Evolutionary conservation across 805 yeast species (phyloP), one percentile per base, ranked within the genome.

Genomic region (Peterozyma toletana): DNA sequence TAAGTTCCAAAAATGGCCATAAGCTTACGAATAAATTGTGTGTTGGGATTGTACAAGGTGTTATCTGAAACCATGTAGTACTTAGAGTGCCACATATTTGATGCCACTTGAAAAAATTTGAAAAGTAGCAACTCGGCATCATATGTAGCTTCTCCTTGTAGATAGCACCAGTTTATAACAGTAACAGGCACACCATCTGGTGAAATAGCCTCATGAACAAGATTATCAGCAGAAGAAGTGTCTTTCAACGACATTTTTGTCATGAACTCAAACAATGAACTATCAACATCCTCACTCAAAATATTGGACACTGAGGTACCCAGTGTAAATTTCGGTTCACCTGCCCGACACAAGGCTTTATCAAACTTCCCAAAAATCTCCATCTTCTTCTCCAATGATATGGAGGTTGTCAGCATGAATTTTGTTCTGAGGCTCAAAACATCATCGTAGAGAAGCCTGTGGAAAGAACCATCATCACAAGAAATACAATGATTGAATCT

Each of bases 131-230:
- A 62, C 37, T 83, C 83, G 0, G 70, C 56, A 37, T 73, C 75
- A 11, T 58, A 39, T 9, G 58, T 59, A 11, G 57, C 59, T 5
- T 66, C 54, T 30, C 56, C 55, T 34, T 56, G 48, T 34, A 76
- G 64, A 15, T 70, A 59, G 7, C 57, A 53, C 49, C 71, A 68
- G 37, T 77, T 74, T 21, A 83, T 52, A 3, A 83, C 78, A 27
- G 85, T 64, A 16, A 80, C 70, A 1, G 93, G 95, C 0, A 77
- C 62, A 11, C 95, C 95, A 55, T 86, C 95, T 34, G 73, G 68
- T 33, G 83, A 77, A 13, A 83, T 76, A 1, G 85, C 77, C 49
- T 78, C 87, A 41, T 75, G 78, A 10, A 85, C 70, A 33, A 81
- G 64, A 0, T 70, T 65, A 11, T 62, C 52, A 76, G 65, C 54